Percentiles rank a stretch among this genome's conserved stretches.
phyloP scores from a whole-genome alignment of 768 basidiomycete species.

The Gloeopeniophorella convolvens region DNA sequence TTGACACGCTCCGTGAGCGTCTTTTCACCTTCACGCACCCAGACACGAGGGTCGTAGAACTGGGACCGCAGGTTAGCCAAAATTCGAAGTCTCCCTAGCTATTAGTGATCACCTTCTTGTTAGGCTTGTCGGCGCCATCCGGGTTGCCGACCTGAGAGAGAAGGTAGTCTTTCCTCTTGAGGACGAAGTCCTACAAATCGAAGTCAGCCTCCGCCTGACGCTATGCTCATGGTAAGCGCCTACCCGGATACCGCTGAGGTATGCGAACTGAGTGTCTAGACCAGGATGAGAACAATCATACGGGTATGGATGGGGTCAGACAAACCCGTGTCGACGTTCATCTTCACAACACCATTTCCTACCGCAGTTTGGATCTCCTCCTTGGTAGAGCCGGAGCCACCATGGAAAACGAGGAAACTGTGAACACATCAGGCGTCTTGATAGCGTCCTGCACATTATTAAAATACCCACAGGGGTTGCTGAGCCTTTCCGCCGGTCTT shows the following conservation, averaged over 20 bases:
- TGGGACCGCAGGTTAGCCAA: constrained; percentile 25
- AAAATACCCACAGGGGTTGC: constrained; percentile 73
- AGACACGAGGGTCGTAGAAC: constrained; percentile 95
- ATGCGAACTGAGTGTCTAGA: constrained; percentile 88
- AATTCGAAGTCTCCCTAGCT: neutral
- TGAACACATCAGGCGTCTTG: constrained; percentile 1
- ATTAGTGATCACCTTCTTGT: constrained; percentile 76
- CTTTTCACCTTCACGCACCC: constrained; percentile 99
- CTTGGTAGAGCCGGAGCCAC: constrained; percentile 95
- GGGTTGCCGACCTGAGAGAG: constrained; percentile 93
- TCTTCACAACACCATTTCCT: constrained; percentile 90
- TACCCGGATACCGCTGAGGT: constrained; percentile 78
- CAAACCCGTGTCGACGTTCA: constrained; percentile 91
- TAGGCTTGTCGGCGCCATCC: constrained; percentile 93
- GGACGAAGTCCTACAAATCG: constrained; percentile 65
- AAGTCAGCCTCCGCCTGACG: neutral
- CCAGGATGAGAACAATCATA: constrained; percentile 7
- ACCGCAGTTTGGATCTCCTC: constrained; percentile 95
- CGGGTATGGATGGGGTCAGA: neutral
- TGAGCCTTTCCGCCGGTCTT: constrained; percentile 56
- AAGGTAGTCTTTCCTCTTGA: constrained; percentile 83
- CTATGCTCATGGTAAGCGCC: constrained; percentile 16
- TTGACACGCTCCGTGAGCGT: constrained; percentile 82
- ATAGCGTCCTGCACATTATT: neutral
- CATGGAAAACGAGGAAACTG: constrained; percentile 99